Evolutionary conservation across 1,284 basidiomycete species (phyloP), one percentile per base, ranked within the genome.

Genomic region (Takashimella tepidaria): DNA sequence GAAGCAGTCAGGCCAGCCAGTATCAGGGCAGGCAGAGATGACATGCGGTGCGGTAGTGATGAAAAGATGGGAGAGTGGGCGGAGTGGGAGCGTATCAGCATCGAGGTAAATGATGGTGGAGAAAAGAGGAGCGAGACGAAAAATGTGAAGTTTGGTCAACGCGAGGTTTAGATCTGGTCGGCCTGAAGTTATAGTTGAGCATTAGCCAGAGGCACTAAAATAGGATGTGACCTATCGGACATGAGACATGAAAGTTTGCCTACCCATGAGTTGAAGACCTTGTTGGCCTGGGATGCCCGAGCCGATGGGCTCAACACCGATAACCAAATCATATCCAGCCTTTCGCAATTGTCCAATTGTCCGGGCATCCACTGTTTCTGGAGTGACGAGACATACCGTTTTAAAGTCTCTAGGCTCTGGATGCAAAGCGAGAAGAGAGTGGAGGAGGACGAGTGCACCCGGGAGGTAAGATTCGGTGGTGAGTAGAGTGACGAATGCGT

Each of bases 1-100:
- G 80, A 98, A 98, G 56, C 95, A 92, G 74, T 98, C 95, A 41
- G 95, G 95, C 95, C 95, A 98, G 61, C 95, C 95, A 25, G 91
- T 89, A 74, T 98, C 95, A 4, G 95, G 91, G 16, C 85, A 88
- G 10, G 95, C 95, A 42, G 92, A 87, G 61, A 81, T 75, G 22
- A 58, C 58, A 55, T 73, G 70, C n/a, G 63, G 65, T 12, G 47
- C 43, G 19, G 68, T 69, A 0, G 84, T 80, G 23, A 79, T 79
- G 73, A 97, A 93, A n/a, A 97, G 83, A 72, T 92, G 90, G 21
- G 88, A 87, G 48, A 97, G 77, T 20, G 91, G 87, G 16, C 84
- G 84, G 48, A 96, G 81, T 45, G 93, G 91, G 57, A 98, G 85
- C 46, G 92, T 86, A 73, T 98, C 95, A 61, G 95, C 92, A 76